A percentile compares a stretch with the other conserved stretches of the same genome.
Evolutionary conservation across 164 flowering plant species (phyloP).

Genomic region (Vitis riparia): DNA sequence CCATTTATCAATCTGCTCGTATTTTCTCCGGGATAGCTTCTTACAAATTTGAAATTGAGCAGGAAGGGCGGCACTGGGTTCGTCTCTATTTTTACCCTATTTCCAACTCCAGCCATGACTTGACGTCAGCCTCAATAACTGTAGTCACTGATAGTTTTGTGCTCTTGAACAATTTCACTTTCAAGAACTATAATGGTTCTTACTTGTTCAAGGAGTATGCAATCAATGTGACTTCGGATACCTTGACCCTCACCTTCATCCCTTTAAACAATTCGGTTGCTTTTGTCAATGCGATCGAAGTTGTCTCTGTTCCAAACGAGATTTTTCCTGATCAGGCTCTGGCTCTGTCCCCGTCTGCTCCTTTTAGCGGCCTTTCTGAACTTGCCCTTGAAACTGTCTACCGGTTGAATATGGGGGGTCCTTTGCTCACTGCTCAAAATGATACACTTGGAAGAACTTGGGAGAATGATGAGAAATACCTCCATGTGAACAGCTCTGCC

Average conservation of each 20-base stretch:
- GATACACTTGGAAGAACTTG: slow-evolving; percentile 85
- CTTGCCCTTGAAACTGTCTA: slow-evolving; percentile 72
- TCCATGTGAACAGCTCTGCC: slow-evolving; percentile 80
- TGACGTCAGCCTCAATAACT: slow-evolving; percentile 50
- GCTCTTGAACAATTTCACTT: slow-evolving; percentile 66
- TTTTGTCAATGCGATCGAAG: slow-evolving; percentile 84
- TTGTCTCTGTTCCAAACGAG: slow-evolving; percentile 68
- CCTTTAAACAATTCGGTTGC: slow-evolving; percentile 67
- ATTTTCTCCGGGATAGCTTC: slow-evolving; percentile 51
- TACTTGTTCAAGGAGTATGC: slow-evolving; percentile 68
- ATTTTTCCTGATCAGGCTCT: slow-evolving; percentile 62
- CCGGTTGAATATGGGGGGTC: slow-evolving; percentile 89
- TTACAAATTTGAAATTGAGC: slow-evolving; percentile 57
- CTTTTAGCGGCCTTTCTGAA: slow-evolving; percentile 52
- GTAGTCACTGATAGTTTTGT: slow-evolving; percentile 61
- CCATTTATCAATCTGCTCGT: slow-evolving; percentile 61
- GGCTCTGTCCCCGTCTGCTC: slow-evolving; percentile 38
- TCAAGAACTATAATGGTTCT: slow-evolving; percentile 54
- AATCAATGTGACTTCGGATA: slow-evolving; percentile 59
- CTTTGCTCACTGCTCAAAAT: slow-evolving; percentile 64
- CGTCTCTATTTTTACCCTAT: slow-evolving; percentile 62
- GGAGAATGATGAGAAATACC: slow-evolving; percentile 67
- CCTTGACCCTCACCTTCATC: slow-evolving; percentile 52
- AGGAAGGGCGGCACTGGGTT: slow-evolving; percentile 72
- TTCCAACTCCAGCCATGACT: slow-evolving; percentile 36